These are phyloP conservation scores for Gossypium davidsonii DNA, from an alignment of 441 rosid species.

Conservation along the genomic window DNA sequence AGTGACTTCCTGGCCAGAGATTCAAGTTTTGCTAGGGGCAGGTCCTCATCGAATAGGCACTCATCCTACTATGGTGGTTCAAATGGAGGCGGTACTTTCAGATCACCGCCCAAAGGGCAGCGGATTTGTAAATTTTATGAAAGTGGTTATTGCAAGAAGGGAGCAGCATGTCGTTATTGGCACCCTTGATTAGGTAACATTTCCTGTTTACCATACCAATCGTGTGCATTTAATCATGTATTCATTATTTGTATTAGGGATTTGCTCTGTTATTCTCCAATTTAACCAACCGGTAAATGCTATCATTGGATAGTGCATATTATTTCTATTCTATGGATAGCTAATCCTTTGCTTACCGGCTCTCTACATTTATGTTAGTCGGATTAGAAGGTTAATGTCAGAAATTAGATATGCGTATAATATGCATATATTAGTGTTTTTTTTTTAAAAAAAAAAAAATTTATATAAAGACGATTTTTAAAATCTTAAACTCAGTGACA, in stretches of 20 bases:
- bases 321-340: not conserved
- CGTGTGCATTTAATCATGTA: constrained; percentile 27
- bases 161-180: constrained; percentile 75
- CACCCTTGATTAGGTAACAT: constrained; percentile 48
- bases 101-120: constrained; percentile 65
- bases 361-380: not conserved
- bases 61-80: constrained; percentile 31
- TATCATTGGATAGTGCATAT: constrained; percentile 12
- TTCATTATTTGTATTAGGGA: constrained; percentile 29
- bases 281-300: constrained; percentile 23
- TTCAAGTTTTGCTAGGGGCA: constrained; percentile 25
- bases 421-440: too few relatives aligned
- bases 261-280: constrained; percentile 14
- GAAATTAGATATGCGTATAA: not conserved
- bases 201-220: not conserved
- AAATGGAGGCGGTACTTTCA: constrained; percentile 45
- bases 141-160: constrained; percentile 75
- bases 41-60: constrained; percentile 46
- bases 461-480: not conserved
- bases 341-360: not conserved
- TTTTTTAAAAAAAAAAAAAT: too few relatives aligned
- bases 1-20: not conserved
- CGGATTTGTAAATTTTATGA: constrained; percentile 79
- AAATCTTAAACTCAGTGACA: not conserved
- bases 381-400: not conserved